Evolutionary conservation across 345 rosid species (phyloP).

Genomic region (Gossypium stocksii): DNA sequence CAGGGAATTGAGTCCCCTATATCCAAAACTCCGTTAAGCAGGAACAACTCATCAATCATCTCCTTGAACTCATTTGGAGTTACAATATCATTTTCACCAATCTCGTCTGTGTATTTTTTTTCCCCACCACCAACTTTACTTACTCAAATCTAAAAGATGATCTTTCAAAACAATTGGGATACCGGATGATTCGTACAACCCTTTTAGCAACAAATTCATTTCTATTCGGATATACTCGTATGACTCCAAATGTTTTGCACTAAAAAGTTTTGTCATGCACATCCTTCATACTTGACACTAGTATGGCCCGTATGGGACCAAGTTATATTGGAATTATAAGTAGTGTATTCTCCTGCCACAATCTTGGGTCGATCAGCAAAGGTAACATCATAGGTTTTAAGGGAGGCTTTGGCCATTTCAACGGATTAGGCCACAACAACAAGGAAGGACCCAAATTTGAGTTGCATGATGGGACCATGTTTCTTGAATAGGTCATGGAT

Average conservation of each 20-base stretch:
- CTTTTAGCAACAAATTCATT: conserved; percentile 22
- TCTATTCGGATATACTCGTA: conserved; percentile 56
- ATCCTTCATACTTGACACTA: conserved; percentile 63
- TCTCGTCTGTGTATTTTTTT: conserved; percentile 44
- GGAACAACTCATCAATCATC: conserved; percentile 61
- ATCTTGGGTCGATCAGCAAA: conserved; percentile 42
- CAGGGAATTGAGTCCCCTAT: conserved; percentile 69
- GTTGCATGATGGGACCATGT: conserved; percentile 55
- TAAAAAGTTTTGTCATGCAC: conserved; percentile 58
- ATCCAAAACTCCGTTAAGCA: conserved; percentile 52
- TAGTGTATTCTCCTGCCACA: conserved; percentile 60
- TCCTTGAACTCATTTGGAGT: conserved; percentile 60
- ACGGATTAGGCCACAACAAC: conserved; percentile 47
- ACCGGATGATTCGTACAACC: conserved; percentile 21
- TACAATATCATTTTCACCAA: conserved; percentile 29
- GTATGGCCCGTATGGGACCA: conserved; percentile 67
- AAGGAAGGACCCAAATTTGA: conserved; percentile 50
- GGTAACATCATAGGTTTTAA: conserved; percentile 48
- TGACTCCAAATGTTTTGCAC: conserved; percentile 51
- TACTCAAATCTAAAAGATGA: conserved; percentile 35
- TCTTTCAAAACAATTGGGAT: conserved; percentile 32
- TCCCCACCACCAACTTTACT: conserved; percentile 57
- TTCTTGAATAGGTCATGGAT: conserved; percentile 48
- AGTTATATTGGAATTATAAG: conserved; percentile 52
- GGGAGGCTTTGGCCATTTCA: conserved; percentile 48